These are phyloP conservation scores for Ambispora gerdemannii DNA, from an alignment of 192 early-diverging fungal genomes.

Conservation along the genomic window DNA sequence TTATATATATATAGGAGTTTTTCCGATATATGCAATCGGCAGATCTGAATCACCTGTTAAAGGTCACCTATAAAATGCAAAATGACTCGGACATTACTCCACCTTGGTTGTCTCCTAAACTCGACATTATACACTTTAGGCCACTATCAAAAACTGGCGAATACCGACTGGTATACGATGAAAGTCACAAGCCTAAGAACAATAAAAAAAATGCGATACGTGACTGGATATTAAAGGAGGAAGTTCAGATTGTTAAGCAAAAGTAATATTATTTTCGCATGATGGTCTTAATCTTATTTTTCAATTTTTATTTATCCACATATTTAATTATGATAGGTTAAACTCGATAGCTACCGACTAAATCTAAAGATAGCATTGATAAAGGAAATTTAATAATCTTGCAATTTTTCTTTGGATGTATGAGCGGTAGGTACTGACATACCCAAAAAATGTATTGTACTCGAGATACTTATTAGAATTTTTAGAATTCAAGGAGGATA, in stretches of 20 bases:
- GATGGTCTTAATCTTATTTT: too few species aligned
- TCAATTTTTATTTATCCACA: too few species aligned
- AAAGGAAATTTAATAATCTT: too few species aligned
- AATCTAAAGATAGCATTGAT: too few species aligned
- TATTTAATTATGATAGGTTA: too few species aligned
- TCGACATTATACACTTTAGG: background rate
- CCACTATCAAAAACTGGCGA: background rate
- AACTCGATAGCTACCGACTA: too few species aligned
- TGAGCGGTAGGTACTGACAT: too few species aligned
- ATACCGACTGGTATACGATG: slow-evolving; percentile 3
- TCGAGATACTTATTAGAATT: too few species aligned
- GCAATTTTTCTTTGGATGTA: too few species aligned
- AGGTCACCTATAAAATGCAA: slow-evolving; percentile 1
- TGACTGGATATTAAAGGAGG: slow-evolving; percentile 9
- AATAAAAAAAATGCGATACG: background rate
- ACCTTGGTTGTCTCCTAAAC: background rate
- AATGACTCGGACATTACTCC: slow-evolving; percentile 6
- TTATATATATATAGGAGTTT: slow-evolving; percentile 7
- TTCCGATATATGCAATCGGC: background rate
- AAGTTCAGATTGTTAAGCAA: slow-evolving; percentile 11
- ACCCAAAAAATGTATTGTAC: too few species aligned
- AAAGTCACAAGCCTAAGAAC: background rate
- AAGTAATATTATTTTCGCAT: too few species aligned
- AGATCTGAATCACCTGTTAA: background rate
- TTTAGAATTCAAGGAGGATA: too few species aligned